Base-by-base conservation (phyloP, 192 early-diverging fungal genomes). In the Linnemannia zychae region DNA sequence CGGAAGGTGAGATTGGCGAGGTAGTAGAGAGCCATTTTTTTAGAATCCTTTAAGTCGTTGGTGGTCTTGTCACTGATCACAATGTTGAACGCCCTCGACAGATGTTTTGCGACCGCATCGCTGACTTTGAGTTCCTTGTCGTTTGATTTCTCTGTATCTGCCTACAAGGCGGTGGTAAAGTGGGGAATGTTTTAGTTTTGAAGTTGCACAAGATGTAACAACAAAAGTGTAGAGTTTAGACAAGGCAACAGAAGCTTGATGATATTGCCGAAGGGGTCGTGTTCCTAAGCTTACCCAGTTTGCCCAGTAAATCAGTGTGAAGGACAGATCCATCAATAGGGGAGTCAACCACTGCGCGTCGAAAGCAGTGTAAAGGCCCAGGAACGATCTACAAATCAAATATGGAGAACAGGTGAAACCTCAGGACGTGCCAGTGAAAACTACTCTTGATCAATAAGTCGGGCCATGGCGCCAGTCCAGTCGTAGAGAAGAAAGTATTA, bases 1-100 rank as follows among this genome's bases (percentile, higher is more conserved):
- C 84, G 87, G 50, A 91, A 88, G 1, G 88, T 82, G 11, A 89
- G 87, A 38, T 91, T 91, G 12, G 89, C 87, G 17, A 90, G 40
- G 48, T 88, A 84, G 36, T 85, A 82, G 0, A 91, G 81, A 0
- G 87, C 87, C 12, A 70, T 57, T 40, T 85, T 87, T 65, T 91
- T 91, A 1, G 90, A 89, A 22, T 72, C 48, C 38, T 88, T 75
- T 20, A 81, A 24, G 0, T 81, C 31, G 36, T 77, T 73, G 16
- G 53, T 46, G 31, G 68, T 57, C 81, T 84, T 85, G 77, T 91
- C 90, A 9, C 80, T 84, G 7, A 90, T 74, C 48, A 88, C 87
- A 16, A 88, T 86, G 46, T 88, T 90, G 73, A 91, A 87, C 3
- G 83, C 77, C 53, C 84, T 87, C 6, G 84, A 81, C 0, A 91